A percentile compares a stretch with the other conserved stretches of the same genome.
phyloP scores from a whole-genome alignment of 306 rosid species.

The Castanospermum australe region DNA sequence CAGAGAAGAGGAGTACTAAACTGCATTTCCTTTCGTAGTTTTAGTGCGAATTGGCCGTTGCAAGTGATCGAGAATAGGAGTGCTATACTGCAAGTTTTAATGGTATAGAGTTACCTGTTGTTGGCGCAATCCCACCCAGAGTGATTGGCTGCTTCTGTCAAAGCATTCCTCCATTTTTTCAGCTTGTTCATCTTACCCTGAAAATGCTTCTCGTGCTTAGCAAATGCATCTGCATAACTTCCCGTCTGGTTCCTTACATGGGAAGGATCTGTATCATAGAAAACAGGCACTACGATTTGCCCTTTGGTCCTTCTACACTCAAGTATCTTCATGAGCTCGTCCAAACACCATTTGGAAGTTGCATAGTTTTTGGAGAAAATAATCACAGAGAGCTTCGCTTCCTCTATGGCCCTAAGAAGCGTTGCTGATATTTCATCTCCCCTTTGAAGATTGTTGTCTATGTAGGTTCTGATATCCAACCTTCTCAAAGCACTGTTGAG shows the following conservation, averaged over 20 bases:
- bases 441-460: background rate
- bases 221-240: background rate
- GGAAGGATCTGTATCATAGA: background rate
- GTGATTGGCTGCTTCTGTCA: constrained; percentile 21
- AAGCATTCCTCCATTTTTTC: constrained; percentile 24
- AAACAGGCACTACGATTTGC: background rate
- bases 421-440: background rate
- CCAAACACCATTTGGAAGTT: background rate
- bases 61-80: no score
- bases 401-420: background rate
- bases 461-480: background rate
- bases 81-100: no score
- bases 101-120: background rate
- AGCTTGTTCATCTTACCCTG: background rate
- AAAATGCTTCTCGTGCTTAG: background rate
- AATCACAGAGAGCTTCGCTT: background rate
- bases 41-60: no score
- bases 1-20: no score
- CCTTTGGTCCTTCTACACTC: background rate
- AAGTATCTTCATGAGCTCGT: background rate
- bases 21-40: no score
- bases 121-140: constrained; percentile 37
- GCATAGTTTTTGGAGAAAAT: background rate
- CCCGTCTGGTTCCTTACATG: background rate
- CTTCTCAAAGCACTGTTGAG: background rate